Evolutionary conservation across 1,139 yeast species (phyloP).

Genomic region (Kluyveromyces marxianus): DNA sequence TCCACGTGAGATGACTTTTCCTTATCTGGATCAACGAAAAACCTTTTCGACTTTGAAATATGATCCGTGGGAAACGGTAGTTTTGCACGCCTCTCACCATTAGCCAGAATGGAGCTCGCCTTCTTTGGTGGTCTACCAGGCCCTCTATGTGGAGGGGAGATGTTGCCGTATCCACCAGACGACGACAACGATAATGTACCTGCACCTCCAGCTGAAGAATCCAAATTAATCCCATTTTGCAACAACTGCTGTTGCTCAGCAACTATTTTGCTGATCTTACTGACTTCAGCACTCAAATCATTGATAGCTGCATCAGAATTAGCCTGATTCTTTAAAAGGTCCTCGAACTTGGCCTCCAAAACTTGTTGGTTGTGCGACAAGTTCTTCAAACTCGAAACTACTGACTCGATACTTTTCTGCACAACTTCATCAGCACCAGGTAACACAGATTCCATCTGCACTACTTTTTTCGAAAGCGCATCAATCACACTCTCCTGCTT

Average conservation of each 20-base stretch:
- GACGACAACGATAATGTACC: too few species aligned
- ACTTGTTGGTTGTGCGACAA: slow-evolving; percentile 29
- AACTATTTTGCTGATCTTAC: slow-evolving; percentile 5
- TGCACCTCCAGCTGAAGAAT: too few species aligned
- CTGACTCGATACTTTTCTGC: slow-evolving; percentile 15
- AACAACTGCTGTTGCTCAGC: slow-evolving; percentile 2
- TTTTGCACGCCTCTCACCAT: slow-evolving; percentile 9
- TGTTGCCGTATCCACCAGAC: background rate
- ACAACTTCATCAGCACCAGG: slow-evolving; percentile 14
- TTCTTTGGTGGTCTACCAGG: slow-evolving; percentile 32
- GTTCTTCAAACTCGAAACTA: slow-evolving; percentile 23
- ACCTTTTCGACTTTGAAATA: slow-evolving; percentile 26
- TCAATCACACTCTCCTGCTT: slow-evolving; percentile 10
- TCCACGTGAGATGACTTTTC: background rate
- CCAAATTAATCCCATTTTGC: too few species aligned
- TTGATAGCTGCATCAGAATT: slow-evolving; percentile 31
- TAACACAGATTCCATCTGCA: slow-evolving; percentile 15
- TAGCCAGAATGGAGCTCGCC: slow-evolving; percentile 5
- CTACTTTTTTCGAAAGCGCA: slow-evolving; percentile 6
- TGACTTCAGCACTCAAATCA: slow-evolving; percentile 17
- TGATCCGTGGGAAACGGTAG: slow-evolving; percentile 26
- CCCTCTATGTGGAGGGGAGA: slow-evolving; percentile 19
- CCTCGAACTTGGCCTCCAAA: slow-evolving; percentile 30
- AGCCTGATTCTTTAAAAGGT: slow-evolving; percentile 29
- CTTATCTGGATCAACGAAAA: slow-evolving; percentile 33